Evolutionary conservation across 768 basidiomycete genomes (phyloP).

Genomic region (Kwoniella pini): DNA sequence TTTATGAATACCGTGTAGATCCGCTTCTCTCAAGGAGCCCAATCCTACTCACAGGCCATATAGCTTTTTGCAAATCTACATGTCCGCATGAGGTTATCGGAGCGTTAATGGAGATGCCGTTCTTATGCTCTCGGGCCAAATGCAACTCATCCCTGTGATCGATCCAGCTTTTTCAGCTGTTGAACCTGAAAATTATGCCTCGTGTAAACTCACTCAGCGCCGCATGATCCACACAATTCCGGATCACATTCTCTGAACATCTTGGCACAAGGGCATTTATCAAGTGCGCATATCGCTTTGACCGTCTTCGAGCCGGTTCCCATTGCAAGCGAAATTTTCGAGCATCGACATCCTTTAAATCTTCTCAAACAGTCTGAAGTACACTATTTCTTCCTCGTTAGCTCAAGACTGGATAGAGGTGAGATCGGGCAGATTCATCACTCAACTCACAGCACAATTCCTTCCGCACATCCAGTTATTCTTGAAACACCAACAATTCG

Average conservation of each 20-base stretch:
- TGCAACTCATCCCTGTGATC: background rate
- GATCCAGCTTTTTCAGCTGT: background rate
- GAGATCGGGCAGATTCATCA: background rate
- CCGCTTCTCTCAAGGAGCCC: background rate
- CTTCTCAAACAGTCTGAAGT: constrained; percentile 4
- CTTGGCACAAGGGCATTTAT: constrained; percentile 13
- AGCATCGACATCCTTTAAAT: constrained; percentile 6
- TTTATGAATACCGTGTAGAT: no score
- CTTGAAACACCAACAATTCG: constrained; percentile 4
- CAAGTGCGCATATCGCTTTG: background rate
- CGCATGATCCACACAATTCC: constrained; percentile 16
- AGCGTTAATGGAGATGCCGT: no score
- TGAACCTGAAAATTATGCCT: background rate
- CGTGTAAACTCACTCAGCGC: constrained; percentile 6
- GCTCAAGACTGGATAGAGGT: no score
- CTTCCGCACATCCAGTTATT: constrained; percentile 10
- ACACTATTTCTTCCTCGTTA: no score
- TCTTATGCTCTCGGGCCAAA: background rate
- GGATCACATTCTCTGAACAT: constrained; percentile 14
- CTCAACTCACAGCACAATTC: constrained; percentile 19
- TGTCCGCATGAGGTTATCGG: no score
- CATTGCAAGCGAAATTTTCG: background rate
- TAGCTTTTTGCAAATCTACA: constrained; percentile 10
- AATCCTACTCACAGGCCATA: constrained; percentile 12
- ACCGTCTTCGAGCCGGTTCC: background rate